These are phyloP conservation scores for Eucommia ulmoides DNA, from an alignment of 257 asterid species.

Conservation along the genomic window DNA sequence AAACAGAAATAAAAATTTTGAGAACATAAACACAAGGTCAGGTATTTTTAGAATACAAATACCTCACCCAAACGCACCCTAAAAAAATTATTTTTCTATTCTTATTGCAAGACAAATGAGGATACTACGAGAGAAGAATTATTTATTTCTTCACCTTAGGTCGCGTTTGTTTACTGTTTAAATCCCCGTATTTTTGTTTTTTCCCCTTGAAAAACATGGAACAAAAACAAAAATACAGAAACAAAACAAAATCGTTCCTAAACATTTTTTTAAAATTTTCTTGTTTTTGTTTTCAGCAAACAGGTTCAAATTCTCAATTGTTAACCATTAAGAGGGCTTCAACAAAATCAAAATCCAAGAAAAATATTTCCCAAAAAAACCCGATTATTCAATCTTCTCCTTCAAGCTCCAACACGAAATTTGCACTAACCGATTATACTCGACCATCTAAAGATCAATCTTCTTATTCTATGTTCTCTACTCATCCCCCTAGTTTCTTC, in stretches of 20 bases:
- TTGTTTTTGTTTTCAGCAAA: conserved; percentile 7
- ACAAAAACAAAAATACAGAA: no score
- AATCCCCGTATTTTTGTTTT: not conserved
- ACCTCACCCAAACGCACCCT: no score
- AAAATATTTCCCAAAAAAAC: conserved; percentile 1
- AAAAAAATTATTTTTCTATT: no score
- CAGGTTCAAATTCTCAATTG: not conserved
- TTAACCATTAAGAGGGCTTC: conserved; percentile 1
- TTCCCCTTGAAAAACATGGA: no score
- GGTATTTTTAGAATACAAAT: no score
- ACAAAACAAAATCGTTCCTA: no score
- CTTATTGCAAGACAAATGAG: conserved; percentile 17
- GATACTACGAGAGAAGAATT: conserved; percentile 17
- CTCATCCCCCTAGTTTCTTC: no score
- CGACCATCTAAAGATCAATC: conserved; percentile 12
- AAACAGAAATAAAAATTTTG: no score
- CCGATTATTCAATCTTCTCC: conserved; percentile 4
- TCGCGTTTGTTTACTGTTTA: conserved; percentile 1
- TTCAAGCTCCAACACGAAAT: no score
- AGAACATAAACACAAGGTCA: no score
- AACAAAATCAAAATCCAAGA: conserved; percentile 6
- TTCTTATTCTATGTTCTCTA: conserved; percentile 4
- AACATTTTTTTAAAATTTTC: not conserved
- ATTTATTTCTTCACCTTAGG: no score
- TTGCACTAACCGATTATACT: no score